Base-by-base conservation (phyloP, 106 monocot genomes). In the Triglochin maritima region DNA sequence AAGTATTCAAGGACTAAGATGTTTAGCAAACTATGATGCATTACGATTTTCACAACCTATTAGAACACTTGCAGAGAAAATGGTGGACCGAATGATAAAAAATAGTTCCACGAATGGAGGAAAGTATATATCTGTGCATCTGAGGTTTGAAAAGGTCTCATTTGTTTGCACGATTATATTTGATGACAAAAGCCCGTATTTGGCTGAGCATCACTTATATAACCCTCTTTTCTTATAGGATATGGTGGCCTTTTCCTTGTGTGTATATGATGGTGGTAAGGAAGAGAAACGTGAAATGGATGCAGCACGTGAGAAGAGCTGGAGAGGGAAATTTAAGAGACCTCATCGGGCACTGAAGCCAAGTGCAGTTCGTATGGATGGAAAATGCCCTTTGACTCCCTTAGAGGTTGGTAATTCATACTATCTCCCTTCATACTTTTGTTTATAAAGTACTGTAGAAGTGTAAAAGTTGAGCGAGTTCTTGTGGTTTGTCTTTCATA, bases 181-280 rank as follows among this genome's bases (percentile, higher is more conserved):
- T 7, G 17, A 17, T 4, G 6, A 59, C 65, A n/a, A 29, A 29
- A 29, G 1, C 29, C 29, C 29, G 1, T 29, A 29, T 29, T 29
- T 29, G 29, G 29, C 29, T 1, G 29, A 29, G 44, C 46, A 5
- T 62, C 46, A 45, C 62, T 62, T 45, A 62, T 9, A 62, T 5
- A 62, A 45, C 45, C 43, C 8, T 50, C 14, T 64, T 5, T 58
- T 15, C 50, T 66, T 78, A 44, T 62, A 98, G 96, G 96, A 98
- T 79, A 98, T 98, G 91, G 85, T 98, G 56, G 96, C 96, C 41
- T 98, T 91, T 67, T 91, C 96, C 42, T 88, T 86, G 56, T 98
- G 96, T 71, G 91, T 78, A 43, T 98, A 91, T 77, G 90, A 98
- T 81, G 88, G 96, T 49, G 91, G 96, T 4, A 62, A 78, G 7